Evolutionary conservation across 257 asterid species (phyloP).

Genomic region (Prunella vulgaris): DNA sequence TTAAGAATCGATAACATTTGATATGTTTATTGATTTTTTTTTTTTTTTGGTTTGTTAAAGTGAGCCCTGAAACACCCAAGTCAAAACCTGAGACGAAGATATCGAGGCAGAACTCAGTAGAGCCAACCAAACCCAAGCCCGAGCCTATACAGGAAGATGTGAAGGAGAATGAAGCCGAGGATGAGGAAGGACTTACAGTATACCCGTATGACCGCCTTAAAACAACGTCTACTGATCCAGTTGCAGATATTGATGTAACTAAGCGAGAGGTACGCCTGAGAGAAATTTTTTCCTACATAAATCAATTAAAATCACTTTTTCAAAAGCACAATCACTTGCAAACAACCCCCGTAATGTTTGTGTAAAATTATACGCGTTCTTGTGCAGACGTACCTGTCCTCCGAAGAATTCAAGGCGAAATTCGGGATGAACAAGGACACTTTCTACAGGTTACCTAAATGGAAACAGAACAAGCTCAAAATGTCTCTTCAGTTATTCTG

Average conservation of each 20-base stretch:
- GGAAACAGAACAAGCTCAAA: constrained; percentile 98
- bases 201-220: constrained; percentile 78
- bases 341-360: not conserved
- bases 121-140: constrained; percentile 58
- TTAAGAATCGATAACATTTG: not conserved
- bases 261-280: constrained; percentile 94
- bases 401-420: constrained; percentile 78
- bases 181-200: constrained; percentile 72
- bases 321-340: not conserved
- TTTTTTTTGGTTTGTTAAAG: constrained; percentile 26
- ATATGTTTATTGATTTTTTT: not conserved
- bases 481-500: constrained; percentile 85
- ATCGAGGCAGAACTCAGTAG: constrained; percentile 60
- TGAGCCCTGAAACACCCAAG: constrained; percentile 48
- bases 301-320: not conserved
- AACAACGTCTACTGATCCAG: constrained; percentile 64
- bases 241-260: constrained; percentile 69
- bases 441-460: constrained; percentile 89
- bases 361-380: constrained; percentile 8
- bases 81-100: constrained; percentile 36
- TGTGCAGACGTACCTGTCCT: constrained; percentile 76
- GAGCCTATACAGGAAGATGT: constrained; percentile 81
- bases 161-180: constrained; percentile 85
- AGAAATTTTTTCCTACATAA: not conserved
- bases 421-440: constrained; percentile 68